Base-by-base conservation (phyloP, 352 stramenopile genomes). In the Phytophthora hibernalis region DNA sequence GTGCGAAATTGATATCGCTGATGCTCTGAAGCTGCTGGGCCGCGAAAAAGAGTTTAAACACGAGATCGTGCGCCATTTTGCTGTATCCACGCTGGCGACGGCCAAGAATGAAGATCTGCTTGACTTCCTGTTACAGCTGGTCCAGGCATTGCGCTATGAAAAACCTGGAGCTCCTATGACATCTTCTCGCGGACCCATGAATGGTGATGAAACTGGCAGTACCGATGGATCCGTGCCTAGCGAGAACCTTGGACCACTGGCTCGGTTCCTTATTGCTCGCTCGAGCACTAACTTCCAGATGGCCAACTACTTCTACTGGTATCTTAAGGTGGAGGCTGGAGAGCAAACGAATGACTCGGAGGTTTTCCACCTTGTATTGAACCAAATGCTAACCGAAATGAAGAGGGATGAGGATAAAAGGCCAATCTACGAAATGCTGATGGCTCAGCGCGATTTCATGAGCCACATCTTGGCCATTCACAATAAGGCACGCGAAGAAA, bases 271-370 rank as follows among this genome's bases (percentile, higher is more conserved):
- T 24, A 98, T 99, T 63, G 83, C 93, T 44, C 88, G 97, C 18
- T 97, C 97, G 12, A 93, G 90, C 33, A 89, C 78, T 21, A 98
- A 97, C 59, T 95, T 99, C 55, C 85, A 98, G 54, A 91, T 99
- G 69, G 97, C 97, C 26, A 99, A 99, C 65, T 99, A 98, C 56
- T 92, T 99, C n/a, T 99, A 98, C 64, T 99, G 97, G 91, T 96
- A 93, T 47, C 50, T 93, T 10, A 90, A 94, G 50, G 88, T 95
- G 6, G 88, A 96, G 54, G 74, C 86, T 28, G 76, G 80, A 3
- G 88, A 96, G 50, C 76, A 89, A 55, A 85, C 68, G 10, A 83
- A 82, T 21, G 85, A 96, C 58, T 80, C 75, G 2, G 85, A 94
- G 45, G 90, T 96, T 38, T 95, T 95, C 63, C 80, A 76, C 16